Evolutionary conservation across 345 rosid species (phyloP).

Genomic region (Schrenkiella parvula): DNA sequence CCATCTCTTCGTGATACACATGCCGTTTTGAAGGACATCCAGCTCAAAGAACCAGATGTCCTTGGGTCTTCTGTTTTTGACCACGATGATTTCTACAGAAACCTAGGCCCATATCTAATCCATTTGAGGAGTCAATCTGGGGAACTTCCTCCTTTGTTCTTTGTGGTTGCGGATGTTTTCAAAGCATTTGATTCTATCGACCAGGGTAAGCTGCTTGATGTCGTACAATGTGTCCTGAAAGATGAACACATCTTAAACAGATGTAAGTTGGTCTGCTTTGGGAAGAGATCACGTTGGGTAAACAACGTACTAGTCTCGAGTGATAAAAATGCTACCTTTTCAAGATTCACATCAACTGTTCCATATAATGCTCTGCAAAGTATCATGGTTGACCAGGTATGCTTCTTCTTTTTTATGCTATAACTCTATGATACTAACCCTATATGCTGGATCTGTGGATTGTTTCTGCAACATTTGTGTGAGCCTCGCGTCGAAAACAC

Average conservation of each 20-base stretch:
- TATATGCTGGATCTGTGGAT: not conserved
- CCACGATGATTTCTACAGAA: slow-evolving; percentile 71
- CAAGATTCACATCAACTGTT: slow-evolving; percentile 39
- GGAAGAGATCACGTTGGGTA: slow-evolving; percentile 45
- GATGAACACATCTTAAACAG: slow-evolving; percentile 49
- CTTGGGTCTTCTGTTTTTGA: slow-evolving; percentile 84
- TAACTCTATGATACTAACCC: not conserved
- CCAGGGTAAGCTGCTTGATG: slow-evolving; percentile 59
- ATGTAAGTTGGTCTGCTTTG: slow-evolving; percentile 46
- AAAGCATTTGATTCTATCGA: slow-evolving; percentile 84
- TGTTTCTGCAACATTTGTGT: not conserved
- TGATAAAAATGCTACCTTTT: slow-evolving; percentile 23
- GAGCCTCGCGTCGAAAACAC: not conserved
- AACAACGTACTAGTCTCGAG: slow-evolving; percentile 34
- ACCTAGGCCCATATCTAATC: slow-evolving; percentile 52
- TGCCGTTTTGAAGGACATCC: slow-evolving; percentile 68
- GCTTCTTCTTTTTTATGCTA: slow-evolving; percentile 7
- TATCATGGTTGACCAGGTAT: slow-evolving; percentile 58
- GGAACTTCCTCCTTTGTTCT: slow-evolving; percentile 42
- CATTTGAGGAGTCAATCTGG: slow-evolving; percentile 48
- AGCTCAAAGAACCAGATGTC: slow-evolving; percentile 56
- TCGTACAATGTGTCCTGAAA: slow-evolving; percentile 47
- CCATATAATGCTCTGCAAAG: slow-evolving; percentile 40
- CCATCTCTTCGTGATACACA: slow-evolving; percentile 56
- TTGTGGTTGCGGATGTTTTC: slow-evolving; percentile 74